phyloP scores from a whole-genome alignment of 306 rosid genomes.

The Mimosa bimucronata region DNA sequence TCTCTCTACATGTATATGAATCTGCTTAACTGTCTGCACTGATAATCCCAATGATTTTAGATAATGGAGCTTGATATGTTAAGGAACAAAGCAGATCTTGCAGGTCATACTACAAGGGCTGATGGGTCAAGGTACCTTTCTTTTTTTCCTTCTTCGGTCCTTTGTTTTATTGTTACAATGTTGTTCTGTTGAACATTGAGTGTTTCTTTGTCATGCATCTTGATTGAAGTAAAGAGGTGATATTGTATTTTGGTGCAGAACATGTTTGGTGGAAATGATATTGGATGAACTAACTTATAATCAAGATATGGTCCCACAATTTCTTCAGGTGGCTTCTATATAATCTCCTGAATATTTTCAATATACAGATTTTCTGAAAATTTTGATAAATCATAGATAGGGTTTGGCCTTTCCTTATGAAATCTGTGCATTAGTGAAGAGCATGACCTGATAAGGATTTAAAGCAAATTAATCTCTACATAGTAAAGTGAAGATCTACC shows the following conservation, averaged over 20 bases:
- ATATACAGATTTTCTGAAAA: not conserved
- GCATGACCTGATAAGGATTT: slow-evolving; percentile 10
- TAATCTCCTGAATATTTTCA: slow-evolving; percentile 7
- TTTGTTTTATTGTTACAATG: slow-evolving; percentile 2
- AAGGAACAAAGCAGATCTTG: slow-evolving; percentile 68
- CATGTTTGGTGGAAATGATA: slow-evolving; percentile 72
- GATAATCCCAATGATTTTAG: slow-evolving; percentile 52
- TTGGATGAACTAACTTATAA: slow-evolving; percentile 80
- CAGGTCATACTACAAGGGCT: slow-evolving; percentile 70
- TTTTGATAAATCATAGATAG: slow-evolving; percentile 1
- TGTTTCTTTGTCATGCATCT: slow-evolving; percentile 14
- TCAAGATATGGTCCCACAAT: slow-evolving; percentile 52
- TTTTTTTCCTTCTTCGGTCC: not conserved
- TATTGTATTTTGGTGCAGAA: slow-evolving; percentile 61
- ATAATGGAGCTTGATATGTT: slow-evolving; percentile 77
- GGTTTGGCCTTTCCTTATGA: slow-evolving; percentile 17
- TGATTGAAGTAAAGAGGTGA: not conserved
- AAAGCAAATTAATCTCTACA: slow-evolving; percentile 24
- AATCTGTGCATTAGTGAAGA: slow-evolving; percentile 5
- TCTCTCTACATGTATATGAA: not conserved
- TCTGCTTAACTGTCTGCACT: slow-evolving; percentile 28
- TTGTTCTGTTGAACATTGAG: slow-evolving; percentile 6
- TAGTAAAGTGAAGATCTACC: not conserved
- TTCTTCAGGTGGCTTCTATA: slow-evolving; percentile 71
- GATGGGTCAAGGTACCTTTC: slow-evolving; percentile 74